Evolutionary conservation across 1,284 basidiomycete species (phyloP), one percentile per base, ranked within the genome.

Genomic region (Puccinia novopanici): DNA sequence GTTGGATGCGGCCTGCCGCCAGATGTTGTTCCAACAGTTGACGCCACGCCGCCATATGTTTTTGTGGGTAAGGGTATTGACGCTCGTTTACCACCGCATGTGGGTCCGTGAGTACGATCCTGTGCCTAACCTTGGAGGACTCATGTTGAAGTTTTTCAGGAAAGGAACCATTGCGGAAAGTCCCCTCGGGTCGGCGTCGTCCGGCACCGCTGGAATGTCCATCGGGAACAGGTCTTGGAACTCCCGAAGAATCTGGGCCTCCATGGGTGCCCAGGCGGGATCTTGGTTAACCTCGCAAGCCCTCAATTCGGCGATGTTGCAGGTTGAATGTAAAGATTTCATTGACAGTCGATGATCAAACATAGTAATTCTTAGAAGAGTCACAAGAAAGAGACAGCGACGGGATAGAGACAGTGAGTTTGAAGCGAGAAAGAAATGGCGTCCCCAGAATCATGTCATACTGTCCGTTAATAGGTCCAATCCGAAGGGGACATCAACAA

Each of bases 361-460:
- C 2, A 74, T 57, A 8, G 1, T 24, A 19, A 3, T 9, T n/a
- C n/a, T 54, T 54, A 57, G 72, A n/a, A 10, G 2, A 9, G 27
- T 52, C 48, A 50, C 68, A 48, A 71, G 0, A n/a, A 45, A 15
- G 1, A 71, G 9, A 17, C 6, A 71, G 2, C 30, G 42, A 27
- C 17, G 22, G 19, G 48, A 71, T 52, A 5, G 68, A 71, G 27
- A 71, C 65, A 30, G 48, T 48, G 5, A 71, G n/a, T 1, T 12
- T 15, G 34, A 71, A 71, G 3, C 3, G 1, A 17, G 42, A 71
- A 30, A 71, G 68, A 34, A 71, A 71, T 52, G 45, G 45, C 5
- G 48, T 71, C 27, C 68, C 68, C 15, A 50, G 27, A 10, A 71
- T 52, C 48, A 71, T 30, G 15, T 71, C 48, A 22, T 71, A 71